These are phyloP conservation scores for Globisporangium okanoganense DNA, from an alignment of 352 stramenopile genomes.

Conservation along the genomic window DNA sequence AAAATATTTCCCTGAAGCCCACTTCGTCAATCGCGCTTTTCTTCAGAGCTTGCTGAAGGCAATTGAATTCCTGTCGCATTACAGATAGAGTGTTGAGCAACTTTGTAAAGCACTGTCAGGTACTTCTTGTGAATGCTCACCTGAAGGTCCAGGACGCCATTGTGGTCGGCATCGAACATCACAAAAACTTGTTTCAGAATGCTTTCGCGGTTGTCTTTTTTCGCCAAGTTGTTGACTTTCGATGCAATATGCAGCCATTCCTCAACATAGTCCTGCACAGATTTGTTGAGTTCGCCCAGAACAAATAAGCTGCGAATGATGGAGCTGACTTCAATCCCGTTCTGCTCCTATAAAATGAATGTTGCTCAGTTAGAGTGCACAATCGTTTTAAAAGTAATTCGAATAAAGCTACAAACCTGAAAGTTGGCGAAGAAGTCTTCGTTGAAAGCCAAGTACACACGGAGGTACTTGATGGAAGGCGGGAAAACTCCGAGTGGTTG, in stretches of 20 bases:
- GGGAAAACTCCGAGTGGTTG: constrained; percentile 5
- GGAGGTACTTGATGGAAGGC: constrained; percentile 28
- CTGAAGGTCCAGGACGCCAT: constrained; percentile 36
- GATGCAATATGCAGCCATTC: constrained; percentile 17
- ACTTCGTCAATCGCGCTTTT: constrained; percentile 35
- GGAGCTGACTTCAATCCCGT: constrained; percentile 13
- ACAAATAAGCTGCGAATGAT: constrained; percentile 31
- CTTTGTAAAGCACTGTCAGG: neutral
- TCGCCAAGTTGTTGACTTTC: constrained; percentile 26
- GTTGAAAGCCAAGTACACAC: constrained; percentile 31
- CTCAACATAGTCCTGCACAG: constrained; percentile 30
- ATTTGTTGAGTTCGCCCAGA: constrained; percentile 35
- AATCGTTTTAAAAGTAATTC: constrained; percentile 1
- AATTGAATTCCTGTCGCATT: constrained; percentile 46
- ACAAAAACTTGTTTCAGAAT: constrained; percentile 38
- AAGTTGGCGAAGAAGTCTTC: constrained; percentile 34
- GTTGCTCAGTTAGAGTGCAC: neutral
- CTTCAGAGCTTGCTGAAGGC: constrained; percentile 45
- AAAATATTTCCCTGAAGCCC: constrained; percentile 38
- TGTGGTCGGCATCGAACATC: constrained; percentile 37
- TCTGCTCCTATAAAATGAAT: constrained; percentile 12
- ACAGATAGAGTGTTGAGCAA: neutral
- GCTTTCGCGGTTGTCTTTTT: constrained; percentile 36
- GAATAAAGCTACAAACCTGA: constrained; percentile 21
- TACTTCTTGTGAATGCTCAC: constrained; percentile 4